A percentile compares a stretch with the other conserved stretches of the same genome.
Evolutionary conservation across 2,329 filamentous ascomycete species (phyloP).

Genomic region (Claviceps sorghi): DNA sequence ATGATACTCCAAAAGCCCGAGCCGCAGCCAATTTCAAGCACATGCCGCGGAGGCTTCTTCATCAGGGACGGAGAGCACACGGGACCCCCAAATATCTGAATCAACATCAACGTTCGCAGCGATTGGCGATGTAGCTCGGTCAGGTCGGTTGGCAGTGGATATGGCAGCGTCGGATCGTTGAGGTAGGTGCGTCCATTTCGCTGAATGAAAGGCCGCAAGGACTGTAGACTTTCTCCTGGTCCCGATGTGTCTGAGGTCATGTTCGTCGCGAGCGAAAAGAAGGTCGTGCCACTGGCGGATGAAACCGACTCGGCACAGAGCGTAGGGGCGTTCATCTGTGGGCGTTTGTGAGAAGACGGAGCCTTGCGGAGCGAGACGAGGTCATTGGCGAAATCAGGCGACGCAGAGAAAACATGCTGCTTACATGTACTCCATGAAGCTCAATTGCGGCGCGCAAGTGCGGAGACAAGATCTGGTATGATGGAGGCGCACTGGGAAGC

Average conservation of each 20-base stretch:
- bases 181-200: constrained; percentile 75
- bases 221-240: constrained; percentile 25
- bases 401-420: neutral
- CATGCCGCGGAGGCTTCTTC: constrained; percentile 54
- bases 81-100: constrained; percentile 67
- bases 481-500: neutral
- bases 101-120: constrained; percentile 65
- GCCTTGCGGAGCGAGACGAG: neutral
- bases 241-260: constrained; percentile 34
- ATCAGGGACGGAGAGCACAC: constrained; percentile 57
- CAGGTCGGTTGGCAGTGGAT: constrained; percentile 81
- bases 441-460: constrained; percentile 2
- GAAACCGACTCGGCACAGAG: constrained; percentile 32
- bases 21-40: constrained; percentile 79
- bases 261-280: constrained; percentile 29
- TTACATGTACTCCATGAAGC: constrained; percentile 6
- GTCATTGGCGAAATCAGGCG: neutral
- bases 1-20: constrained; percentile 81
- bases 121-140: constrained; percentile 78
- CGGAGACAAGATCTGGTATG: constrained; percentile 2
- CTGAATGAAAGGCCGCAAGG: constrained; percentile 45
- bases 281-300: constrained; percentile 28
- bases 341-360: constrained; percentile 10
- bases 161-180: constrained; percentile 54
- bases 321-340: constrained; percentile 21